Evolutionary conservation across 805 yeast species (phyloP).

Genomic region (Sugiyamaella qingdaonensis): DNA sequence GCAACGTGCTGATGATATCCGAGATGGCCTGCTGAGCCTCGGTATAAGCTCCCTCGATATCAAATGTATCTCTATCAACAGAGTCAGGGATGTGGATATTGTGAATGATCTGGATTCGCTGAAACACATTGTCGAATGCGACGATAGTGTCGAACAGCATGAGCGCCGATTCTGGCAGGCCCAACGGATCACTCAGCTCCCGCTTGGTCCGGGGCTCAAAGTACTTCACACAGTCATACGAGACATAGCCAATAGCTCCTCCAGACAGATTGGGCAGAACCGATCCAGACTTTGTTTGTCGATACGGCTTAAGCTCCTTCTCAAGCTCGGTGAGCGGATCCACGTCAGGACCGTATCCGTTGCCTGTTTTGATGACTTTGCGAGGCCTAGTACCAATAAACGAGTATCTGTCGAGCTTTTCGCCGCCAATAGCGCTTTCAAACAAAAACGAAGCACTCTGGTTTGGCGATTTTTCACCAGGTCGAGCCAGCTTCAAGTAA

Average conservation of each 20-base stretch:
- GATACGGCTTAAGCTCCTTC: slow-evolving; percentile 58
- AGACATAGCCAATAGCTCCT: slow-evolving; percentile 94
- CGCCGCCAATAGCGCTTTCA: slow-evolving; percentile 88
- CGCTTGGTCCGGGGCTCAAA: slow-evolving; percentile 89
- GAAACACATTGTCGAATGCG: slow-evolving; percentile 92
- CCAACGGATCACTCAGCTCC: slow-evolving; percentile 66
- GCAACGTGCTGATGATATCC: slow-evolving; percentile 44
- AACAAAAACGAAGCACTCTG: slow-evolving; percentile 64
- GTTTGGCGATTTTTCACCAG: slow-evolving; percentile 39
- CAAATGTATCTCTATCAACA: slow-evolving; percentile 21
- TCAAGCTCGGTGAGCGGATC: slow-evolving; percentile 82
- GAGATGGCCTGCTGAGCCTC: slow-evolving; percentile 55
- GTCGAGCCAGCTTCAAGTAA: slow-evolving; percentile 73
- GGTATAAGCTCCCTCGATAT: slow-evolving; percentile 48
- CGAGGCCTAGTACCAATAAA: slow-evolving; percentile 86
- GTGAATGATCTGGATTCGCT: slow-evolving; percentile 84
- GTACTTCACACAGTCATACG: slow-evolving; percentile 94
- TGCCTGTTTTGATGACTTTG: slow-evolving; percentile 80
- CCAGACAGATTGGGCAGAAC: slow-evolving; percentile 80
- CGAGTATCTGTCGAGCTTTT: slow-evolving; percentile 82
- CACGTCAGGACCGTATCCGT: slow-evolving; percentile 53
- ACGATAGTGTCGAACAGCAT: slow-evolving; percentile 89
- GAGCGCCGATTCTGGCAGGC: slow-evolving; percentile 86
- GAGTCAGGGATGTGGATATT: slow-evolving; percentile 53
- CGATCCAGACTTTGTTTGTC: slow-evolving; percentile 50